Evolutionary conservation across 441 rosid genomes (phyloP), one percentile per base, ranked within the genome.

Genomic region (Aquilaria agallochum): DNA sequence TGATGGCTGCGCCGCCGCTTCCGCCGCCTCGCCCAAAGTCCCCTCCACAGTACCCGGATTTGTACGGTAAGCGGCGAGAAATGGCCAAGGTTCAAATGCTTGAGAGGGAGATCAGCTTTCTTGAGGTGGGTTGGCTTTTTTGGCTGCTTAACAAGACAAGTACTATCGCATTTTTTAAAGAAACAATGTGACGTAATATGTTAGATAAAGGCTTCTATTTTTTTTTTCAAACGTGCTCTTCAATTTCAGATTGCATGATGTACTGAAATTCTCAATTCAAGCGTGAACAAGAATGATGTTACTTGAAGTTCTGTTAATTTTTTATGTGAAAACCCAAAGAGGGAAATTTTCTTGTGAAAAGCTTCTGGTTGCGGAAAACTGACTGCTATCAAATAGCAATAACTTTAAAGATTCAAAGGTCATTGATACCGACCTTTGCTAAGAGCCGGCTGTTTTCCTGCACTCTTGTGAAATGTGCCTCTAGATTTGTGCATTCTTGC

Each of bases 1-100:
- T 68, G 51, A 63, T 69, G 56, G 50, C 69, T 66, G 55, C 61
- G 64, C 67, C 79, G 15, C 81, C 91, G 6, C 53, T 84, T 58
- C 97, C 95, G 27, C 91, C 88, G 62, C 97, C 97, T n/a, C 63
- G 77, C 47, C 97, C 95, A 0, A 86, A 81, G 76, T 88, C 93
- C 55, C 97, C 92, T 54, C 97, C 96, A 63, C 76, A 72, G 65
- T 90, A 84, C 74, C 97, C 97, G 31, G 92, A 92, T 76, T 85
- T 88, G 81, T 90, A 84, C 60, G 94, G 98, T 27, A 88, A 79
- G 70, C 85, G 97, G 20, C 76, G 88, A 72, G 88, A 78, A 71
- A 76, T 76, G 69, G 86, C 89, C 11, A 86, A 80, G 75, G 92
- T 90, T 50, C 89, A 80, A 79, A 80, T 84, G 84, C 88, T 92